Evolutionary conservation across 495 filamentous ascomycete species (phyloP).

Genomic region (Tuber borchii): DNA sequence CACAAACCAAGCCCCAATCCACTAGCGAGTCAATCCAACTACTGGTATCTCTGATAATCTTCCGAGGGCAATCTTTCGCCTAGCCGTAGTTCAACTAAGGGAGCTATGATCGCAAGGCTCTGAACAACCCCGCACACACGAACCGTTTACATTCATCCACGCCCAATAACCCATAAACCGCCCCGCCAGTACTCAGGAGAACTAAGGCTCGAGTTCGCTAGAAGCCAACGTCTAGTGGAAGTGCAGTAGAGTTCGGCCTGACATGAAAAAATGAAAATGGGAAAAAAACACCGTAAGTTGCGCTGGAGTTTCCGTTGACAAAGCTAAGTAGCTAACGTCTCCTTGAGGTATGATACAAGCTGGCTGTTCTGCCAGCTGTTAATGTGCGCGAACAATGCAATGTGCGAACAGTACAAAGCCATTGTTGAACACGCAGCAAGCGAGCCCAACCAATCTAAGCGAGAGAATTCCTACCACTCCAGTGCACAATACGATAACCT

Average conservation of each 20-base stretch:
- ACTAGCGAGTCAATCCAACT: neutral
- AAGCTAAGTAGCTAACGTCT: neutral
- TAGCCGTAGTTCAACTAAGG: neutral
- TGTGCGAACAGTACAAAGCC: neutral
- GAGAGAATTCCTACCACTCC: neutral
- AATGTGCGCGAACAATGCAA: neutral
- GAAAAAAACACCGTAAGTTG: neutral
- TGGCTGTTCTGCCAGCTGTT: neutral
- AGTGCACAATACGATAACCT: neutral
- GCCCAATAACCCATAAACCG: neutral
- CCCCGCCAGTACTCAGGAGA: neutral
- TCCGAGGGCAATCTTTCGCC: neutral
- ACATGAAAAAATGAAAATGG: neutral
- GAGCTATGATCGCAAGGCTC: neutral
- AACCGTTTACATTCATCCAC: neutral
- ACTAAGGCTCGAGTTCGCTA: neutral
- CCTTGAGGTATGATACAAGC: neutral
- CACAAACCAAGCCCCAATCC: neutral
- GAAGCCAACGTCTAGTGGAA: neutral
- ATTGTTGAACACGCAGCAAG: conserved; percentile 1
- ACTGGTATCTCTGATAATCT: neutral
- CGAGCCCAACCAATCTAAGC: neutral
- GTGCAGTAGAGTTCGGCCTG: neutral
- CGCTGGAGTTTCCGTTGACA: neutral
- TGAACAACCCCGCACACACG: neutral